Conservation (phyloP, 768 basidiomycete species). For the Paxillus rubicundulus region DNA sequence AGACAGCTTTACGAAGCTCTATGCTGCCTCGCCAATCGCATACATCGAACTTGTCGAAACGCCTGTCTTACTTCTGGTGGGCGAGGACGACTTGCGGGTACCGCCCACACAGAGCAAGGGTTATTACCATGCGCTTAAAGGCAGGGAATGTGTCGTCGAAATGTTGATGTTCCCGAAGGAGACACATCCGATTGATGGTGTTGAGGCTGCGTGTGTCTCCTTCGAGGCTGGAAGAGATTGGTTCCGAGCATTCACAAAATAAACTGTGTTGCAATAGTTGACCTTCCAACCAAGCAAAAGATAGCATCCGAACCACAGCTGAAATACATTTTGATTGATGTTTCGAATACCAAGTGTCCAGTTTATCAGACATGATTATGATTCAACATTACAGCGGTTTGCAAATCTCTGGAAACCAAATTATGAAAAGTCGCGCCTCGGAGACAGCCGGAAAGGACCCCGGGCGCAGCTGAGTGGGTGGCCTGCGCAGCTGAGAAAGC, state of each 20-base stretch:
- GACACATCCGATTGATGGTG: constrained; percentile 61
- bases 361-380: too few relatives aligned
- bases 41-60: constrained; percentile 48
- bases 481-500: too few relatives aligned
- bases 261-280: background rate
- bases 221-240: constrained; percentile 55
- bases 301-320: too few relatives aligned
- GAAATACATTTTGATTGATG: too few relatives aligned
- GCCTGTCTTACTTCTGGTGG: constrained; percentile 58
- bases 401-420: too few relatives aligned
- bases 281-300: too few relatives aligned
- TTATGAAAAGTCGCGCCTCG: too few relatives aligned
- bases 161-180: constrained; percentile 63
- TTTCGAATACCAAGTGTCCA: too few relatives aligned
- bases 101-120: constrained; percentile 58
- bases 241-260: constrained; percentile 33
- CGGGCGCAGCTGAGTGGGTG: too few relatives aligned
- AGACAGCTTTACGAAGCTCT: constrained; percentile 42
- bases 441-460: too few relatives aligned
- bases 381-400: too few relatives aligned
- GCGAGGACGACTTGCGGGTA: constrained; percentile 59
- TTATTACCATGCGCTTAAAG: constrained; percentile 67
- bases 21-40: constrained; percentile 53
- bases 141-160: constrained; percentile 42
- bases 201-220: constrained; percentile 53